Conservation (phyloP, 192 early-diverging fungal species). For the Gigaspora rosea region DNA sequence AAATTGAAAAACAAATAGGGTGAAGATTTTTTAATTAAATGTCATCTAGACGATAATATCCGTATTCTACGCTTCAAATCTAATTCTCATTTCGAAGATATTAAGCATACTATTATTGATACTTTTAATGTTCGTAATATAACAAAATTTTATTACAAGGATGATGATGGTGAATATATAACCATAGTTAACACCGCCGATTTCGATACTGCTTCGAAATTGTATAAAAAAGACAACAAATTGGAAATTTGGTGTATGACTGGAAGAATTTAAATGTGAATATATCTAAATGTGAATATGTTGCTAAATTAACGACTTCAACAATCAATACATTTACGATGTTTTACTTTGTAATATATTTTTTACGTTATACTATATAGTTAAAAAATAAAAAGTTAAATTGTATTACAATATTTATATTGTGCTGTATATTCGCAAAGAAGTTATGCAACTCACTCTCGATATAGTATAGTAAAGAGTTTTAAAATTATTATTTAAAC, state of each 20-base stretch:
- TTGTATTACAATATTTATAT: too few species aligned
- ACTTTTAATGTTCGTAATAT: not conserved
- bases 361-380: too few species aligned
- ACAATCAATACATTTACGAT: too few species aligned
- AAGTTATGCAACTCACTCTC: too few species aligned
- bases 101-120: not conserved
- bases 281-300: too few species aligned
- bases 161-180: constrained; percentile 10
- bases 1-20: not conserved
- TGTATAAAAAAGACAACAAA: constrained; percentile 1
- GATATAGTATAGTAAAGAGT: too few species aligned
- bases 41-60: not conserved
- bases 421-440: too few species aligned
- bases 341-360: too few species aligned
- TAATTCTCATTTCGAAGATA: not conserved
- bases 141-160: not conserved
- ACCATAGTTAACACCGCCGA: not conserved
- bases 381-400: too few species aligned
- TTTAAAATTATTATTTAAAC: too few species aligned
- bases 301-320: too few species aligned
- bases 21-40: constrained; percentile 2
- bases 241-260: not conserved
- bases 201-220: constrained; percentile 1
- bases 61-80: not conserved
- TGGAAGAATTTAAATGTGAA: too few species aligned